These are phyloP conservation scores for Alternaria infectoria DNA, from an alignment of 2,329 filamentous ascomycete species.

Conservation along the genomic window DNA sequence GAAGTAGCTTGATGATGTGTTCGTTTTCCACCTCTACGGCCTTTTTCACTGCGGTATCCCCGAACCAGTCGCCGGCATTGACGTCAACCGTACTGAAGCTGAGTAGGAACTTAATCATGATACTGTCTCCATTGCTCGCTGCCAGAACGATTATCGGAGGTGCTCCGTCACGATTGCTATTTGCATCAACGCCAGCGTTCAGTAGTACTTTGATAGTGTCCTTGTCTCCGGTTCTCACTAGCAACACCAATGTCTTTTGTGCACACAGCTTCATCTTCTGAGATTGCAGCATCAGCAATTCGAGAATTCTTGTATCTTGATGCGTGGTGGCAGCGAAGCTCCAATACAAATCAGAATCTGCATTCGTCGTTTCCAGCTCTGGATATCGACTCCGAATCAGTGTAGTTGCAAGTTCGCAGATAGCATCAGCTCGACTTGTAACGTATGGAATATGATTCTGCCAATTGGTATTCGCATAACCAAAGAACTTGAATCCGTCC, in stretches of 20 bases:
- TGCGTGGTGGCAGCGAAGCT: background rate
- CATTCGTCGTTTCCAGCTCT: too few relatives aligned
- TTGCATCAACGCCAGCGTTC: background rate
- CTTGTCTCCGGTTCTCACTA: background rate
- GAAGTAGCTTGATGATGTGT: background rate
- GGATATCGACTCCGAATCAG: background rate
- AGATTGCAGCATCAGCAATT: background rate
- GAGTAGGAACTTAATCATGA: too few relatives aligned
- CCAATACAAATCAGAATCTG: background rate
- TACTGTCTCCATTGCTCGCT: too few relatives aligned
- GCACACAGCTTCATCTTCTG: too few relatives aligned
- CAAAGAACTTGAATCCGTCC: constrained; percentile 11
- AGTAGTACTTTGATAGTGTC: background rate
- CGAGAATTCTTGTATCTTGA: constrained; percentile 4
- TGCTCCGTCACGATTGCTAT: background rate
- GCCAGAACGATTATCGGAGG: background rate
- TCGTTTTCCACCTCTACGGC: background rate
- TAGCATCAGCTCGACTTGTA: constrained; percentile 8
- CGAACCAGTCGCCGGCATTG: too few relatives aligned
- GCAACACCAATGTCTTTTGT: too few relatives aligned
- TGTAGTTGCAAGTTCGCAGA: constrained; percentile 7
- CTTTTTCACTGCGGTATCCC: too few relatives aligned
- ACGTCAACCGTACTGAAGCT: too few relatives aligned
- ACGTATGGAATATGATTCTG: constrained; percentile 9
- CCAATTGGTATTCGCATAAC: constrained; percentile 24